Evolutionary conservation across 176 grass and related monocot genomes (phyloP).

Genomic region (Alloteropsis semialata): DNA sequence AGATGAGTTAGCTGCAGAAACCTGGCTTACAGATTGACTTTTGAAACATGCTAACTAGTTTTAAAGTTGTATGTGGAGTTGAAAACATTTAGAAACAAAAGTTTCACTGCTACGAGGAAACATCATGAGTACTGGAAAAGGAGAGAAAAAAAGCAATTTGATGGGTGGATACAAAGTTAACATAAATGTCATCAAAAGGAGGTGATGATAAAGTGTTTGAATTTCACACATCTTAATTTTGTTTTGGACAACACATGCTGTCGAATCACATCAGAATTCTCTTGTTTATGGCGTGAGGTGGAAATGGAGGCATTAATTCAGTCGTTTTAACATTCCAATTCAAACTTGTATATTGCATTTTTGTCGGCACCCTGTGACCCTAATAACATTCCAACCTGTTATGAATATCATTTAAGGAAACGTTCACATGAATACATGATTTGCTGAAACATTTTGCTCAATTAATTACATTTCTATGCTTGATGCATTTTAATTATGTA

Average conservation of each 20-base stretch:
- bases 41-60: not conserved
- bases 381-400: not conserved
- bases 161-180: not conserved
- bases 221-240: not conserved
- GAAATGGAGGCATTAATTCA: constrained; percentile 1
- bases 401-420: not conserved
- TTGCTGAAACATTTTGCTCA: not conserved
- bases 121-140: not conserved
- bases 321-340: not conserved
- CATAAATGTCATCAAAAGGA: constrained; percentile 7
- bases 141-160: not conserved
- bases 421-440: not conserved
- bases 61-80: not conserved
- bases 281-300: not conserved
- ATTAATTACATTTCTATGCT: not conserved
- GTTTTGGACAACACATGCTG: constrained; percentile 6
- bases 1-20: not conserved
- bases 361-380: not conserved
- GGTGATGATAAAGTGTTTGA: not conserved
- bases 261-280: not conserved
- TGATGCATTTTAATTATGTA: constrained; percentile 16
- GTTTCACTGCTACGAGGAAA: not conserved
- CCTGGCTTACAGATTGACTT: not conserved
- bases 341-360: not conserved
- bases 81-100: not conserved